These are phyloP conservation scores for Sergeia podlipaevii DNA, from an alignment of 208 protist genomes.

Conservation along the genomic window DNA sequence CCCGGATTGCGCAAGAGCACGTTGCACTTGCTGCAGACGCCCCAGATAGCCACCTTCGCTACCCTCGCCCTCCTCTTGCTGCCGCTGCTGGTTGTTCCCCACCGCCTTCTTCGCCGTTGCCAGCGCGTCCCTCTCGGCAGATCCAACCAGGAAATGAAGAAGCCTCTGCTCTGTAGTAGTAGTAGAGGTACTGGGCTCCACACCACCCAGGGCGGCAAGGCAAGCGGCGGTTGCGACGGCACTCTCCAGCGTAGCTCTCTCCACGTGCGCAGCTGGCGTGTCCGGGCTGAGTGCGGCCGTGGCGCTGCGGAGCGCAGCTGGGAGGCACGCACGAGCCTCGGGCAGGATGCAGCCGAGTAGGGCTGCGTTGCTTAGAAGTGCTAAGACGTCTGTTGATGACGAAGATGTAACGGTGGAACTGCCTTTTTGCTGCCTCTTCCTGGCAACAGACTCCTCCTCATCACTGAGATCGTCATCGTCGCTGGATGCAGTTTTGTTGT, in stretches of 20 bases:
- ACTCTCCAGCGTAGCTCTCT: constrained; percentile 12
- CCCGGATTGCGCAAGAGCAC: constrained; percentile 5
- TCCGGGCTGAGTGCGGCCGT: background rate
- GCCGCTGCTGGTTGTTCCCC: background rate
- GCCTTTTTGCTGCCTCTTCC: background rate
- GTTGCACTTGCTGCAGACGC: constrained; percentile 22
- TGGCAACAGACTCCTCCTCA: background rate
- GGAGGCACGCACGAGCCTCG: constrained; percentile 1
- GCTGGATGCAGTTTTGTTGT: constrained; percentile 8
- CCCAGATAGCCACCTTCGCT: constrained; percentile 18
- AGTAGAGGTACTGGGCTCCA: constrained; percentile 1
- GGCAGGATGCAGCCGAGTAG: background rate
- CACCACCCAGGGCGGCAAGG: background rate
- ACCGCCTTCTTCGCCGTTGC: background rate
- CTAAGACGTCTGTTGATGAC: no score
- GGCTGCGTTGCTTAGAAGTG: background rate
- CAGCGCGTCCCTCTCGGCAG: background rate
- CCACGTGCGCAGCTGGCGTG: background rate
- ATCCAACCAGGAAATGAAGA: constrained; percentile 27
- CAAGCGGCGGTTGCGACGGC: constrained; percentile 14
- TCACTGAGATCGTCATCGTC: constrained; percentile 7
- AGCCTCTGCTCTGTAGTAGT: constrained; percentile 6
- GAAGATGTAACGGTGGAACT: background rate
- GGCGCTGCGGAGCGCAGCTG: constrained; percentile 13
- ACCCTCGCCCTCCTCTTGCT: background rate